phyloP scores from a whole-genome alignment of 208 protist species.

The Angomonas deanei region DNA sequence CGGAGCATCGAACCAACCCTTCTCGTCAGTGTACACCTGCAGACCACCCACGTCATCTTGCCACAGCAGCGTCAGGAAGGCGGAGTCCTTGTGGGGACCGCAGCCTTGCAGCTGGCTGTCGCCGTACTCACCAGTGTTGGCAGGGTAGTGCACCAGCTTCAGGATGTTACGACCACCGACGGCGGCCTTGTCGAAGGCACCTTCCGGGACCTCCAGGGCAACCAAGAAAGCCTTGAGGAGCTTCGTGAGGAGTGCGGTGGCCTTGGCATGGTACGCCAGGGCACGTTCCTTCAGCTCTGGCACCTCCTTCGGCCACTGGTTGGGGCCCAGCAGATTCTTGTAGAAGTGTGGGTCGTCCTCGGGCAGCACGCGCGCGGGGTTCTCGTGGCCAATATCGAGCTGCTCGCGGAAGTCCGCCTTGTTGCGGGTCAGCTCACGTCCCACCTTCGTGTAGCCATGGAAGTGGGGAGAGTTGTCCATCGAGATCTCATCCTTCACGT shows the following conservation, averaged over 20 bases:
- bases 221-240: constrained; percentile 2
- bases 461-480: constrained; percentile 15
- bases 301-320: constrained; percentile 5
- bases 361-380: not conserved
- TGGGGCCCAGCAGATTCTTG: not conserved
- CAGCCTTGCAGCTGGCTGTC: constrained; percentile 4
- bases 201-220: not conserved
- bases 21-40: constrained; percentile 9
- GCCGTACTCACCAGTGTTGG: constrained; percentile 4
- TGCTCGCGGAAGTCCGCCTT: constrained; percentile 14
- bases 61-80: constrained; percentile 10
- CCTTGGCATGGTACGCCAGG: not conserved
- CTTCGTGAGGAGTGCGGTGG: not conserved
- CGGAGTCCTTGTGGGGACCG: constrained; percentile 4
- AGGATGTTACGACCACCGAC: not conserved
- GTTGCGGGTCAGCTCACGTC: constrained; percentile 8
- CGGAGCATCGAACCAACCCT: constrained; percentile 9
- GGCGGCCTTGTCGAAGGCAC: not conserved
- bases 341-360: constrained; percentile 2
- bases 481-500: constrained; percentile 10
- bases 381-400: constrained; percentile 1
- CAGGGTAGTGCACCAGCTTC: constrained; percentile 12
- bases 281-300: not conserved
- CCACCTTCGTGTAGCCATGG: constrained; percentile 12
- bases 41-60: constrained; percentile 13